Conservation (phyloP, 306 rosid species). For the Luffa aegyptiaca region DNA sequence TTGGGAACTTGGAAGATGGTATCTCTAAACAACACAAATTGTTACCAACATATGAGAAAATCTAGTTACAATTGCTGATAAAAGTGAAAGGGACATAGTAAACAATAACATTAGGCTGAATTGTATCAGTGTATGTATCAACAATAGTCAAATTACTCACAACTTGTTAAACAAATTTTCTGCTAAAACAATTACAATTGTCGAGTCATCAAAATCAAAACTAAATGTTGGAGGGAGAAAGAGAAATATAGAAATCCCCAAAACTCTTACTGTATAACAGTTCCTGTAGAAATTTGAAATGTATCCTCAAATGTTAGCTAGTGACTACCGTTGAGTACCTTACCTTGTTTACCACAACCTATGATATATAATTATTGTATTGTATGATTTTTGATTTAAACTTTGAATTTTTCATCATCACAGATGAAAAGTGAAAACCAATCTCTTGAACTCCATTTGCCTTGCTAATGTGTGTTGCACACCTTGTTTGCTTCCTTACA, state of each 20-base stretch:
- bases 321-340: neutral
- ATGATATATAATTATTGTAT: neutral
- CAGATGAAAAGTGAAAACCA: neutral
- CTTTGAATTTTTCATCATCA: neutral
- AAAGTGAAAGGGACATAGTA: neutral
- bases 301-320: conserved; percentile 3
- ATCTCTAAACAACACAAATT: neutral
- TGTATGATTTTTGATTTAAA: neutral
- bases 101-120: neutral
- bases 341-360: neutral
- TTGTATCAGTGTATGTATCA: neutral
- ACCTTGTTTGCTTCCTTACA: neutral
- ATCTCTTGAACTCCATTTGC: neutral
- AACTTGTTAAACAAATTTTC: neutral
- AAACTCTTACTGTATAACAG: neutral
- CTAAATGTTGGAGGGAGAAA: neutral
- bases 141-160: neutral
- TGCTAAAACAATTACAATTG: neutral
- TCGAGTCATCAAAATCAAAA: neutral
- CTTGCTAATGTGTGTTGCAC: neutral
- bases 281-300: neutral
- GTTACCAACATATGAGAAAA: neutral
- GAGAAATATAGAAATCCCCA: neutral
- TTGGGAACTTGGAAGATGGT: neutral
- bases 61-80: neutral